Evolutionary conservation across 176 grass and related monocot genomes (phyloP), one percentile per base, ranked within the genome.

Genomic region (Guadua angustifolia): DNA sequence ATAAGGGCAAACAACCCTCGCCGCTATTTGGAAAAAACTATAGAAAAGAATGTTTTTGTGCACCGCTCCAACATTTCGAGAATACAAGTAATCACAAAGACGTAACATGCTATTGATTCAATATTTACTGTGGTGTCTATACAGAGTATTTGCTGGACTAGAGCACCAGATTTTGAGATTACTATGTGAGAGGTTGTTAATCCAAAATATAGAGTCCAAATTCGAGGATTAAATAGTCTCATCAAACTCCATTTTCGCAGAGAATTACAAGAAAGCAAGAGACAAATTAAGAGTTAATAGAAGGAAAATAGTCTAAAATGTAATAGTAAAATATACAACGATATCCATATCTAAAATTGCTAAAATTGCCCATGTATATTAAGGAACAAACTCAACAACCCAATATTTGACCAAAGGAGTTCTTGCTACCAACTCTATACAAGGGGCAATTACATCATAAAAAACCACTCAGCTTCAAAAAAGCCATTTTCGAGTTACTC

Each of bases 231-330:
- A 90, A 24, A 67, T 49, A 24, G 84, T 87, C 74, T 90, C 88
- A 0, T 90, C 69, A 33, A 90, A 90, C 68, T 86, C 84, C 88
- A 90, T 90, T 68, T 87, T 90, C 88, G 79, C 50, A 79, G 17
- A 82, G 15, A 16, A 42, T 78, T 7, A 62, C 1, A 13, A 49
- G 6, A 67, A 73, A 74, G 47, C 13, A 59, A 43, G 12, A 53
- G 39, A 57, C 44, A 33, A 32, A n/a, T 66, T 6, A 73, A 43
- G 19, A 66, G 39, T 72, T 25, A 9, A n/a, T 72, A 56, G 14
- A 25, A 1, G 22, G 45, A 52, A 75, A 63, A 71, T 5, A 22
- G 8, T 16, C 5, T 65, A n/a, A 38, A 69, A 68, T 18, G 22
- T 11, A 73, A 29, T 7, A 61, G 4, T 18, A 62, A 65, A 63